Evolutionary conservation across 192 early-diverging fungal species (phyloP).

Genomic region (Chytriomyces hyalinus): DNA sequence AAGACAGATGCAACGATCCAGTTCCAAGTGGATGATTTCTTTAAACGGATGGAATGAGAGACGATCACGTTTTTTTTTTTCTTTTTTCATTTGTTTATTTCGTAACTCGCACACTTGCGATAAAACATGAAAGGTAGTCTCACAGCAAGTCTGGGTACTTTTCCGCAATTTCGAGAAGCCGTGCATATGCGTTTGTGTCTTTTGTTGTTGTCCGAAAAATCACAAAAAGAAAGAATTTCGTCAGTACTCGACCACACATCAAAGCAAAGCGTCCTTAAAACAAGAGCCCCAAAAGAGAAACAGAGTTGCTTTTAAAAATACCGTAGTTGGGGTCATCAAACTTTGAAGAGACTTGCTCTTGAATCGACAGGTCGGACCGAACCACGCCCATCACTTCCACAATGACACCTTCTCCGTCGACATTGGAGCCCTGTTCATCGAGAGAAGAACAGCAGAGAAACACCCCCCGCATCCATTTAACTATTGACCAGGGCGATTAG

Average conservation of each 20-base stretch:
- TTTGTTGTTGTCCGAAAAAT: not conserved
- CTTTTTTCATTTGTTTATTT: not conserved
- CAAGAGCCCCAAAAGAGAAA: not conserved
- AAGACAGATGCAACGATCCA: not conserved
- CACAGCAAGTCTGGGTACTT: slow-evolving; percentile 24
- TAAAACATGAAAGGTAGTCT: not conserved
- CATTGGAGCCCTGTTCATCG: slow-evolving; percentile 15
- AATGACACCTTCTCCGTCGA: slow-evolving; percentile 6
- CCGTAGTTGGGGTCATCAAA: slow-evolving; percentile 9
- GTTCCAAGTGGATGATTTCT: not conserved
- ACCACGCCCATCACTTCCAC: slow-evolving; percentile 24
- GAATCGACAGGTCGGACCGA: not conserved
- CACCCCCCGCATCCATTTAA: too few species aligned
- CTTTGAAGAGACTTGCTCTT: slow-evolving; percentile 16
- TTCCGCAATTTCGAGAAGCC: slow-evolving; percentile 18
- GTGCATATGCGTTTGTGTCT: slow-evolving; percentile 12
- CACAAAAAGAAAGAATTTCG: not conserved
- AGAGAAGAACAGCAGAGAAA: not conserved
- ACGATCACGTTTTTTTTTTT: not conserved
- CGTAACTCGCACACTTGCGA: not conserved
- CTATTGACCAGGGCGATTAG: too few species aligned
- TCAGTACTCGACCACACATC: not conserved
- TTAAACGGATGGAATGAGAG: not conserved
- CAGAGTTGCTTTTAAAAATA: not conserved
- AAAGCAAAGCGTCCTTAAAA: not conserved